Base-by-base conservation (phyloP, 768 basidiomycete species). In the Jaapia argillacea region DNA sequence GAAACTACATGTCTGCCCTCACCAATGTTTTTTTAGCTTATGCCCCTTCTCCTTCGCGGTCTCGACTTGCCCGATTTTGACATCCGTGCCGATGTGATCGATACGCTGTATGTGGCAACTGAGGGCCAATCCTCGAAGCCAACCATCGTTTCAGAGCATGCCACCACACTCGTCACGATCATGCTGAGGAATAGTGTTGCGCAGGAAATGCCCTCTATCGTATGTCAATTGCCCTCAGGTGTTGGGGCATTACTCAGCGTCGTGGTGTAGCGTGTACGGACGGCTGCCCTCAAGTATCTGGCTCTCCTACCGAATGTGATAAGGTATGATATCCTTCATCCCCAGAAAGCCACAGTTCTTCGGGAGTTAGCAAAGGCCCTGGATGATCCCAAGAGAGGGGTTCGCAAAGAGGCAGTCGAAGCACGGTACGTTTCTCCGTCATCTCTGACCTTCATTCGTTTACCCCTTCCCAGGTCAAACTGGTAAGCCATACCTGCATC, bases 361-460 rank as follows among this genome's bases (percentile, higher is more conserved):
- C 78, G 78, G 27, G 80, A 83, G 47, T 68, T 99, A 22, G 81
- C 73, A 0, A 77, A 71, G 48, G 76, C 73, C 3, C 61, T 98
- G 38, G 96, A 98, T 57, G 96, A 98, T 63, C 87, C 87, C n/a
- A 85, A 82, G 57, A 69, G 85, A 46, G 63, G 64, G 2, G 92
- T 99, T 5, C 71, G 96, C 42, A 81, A 77, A 53, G 88, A 86
- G 54, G 94, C 92, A 1, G 96, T 98, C 2, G 81, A 90, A 51
- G 83, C 90, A 25, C 55, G 83, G 73, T 71, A 51, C 23, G 63
- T 43, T 35, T 12, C 25, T 42, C 41, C 24, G 6, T 6, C 18
- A 24, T 41, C 24, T 12, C 10, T 20, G 37, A 20, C 14, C 37
- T 39, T 12, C 12, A n/a, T 10, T 39, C 7, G 16, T 33, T 33